Evolutionary conservation across 2,329 filamentous ascomycete species (phyloP).

Genomic region (Grosmannia clavigera): DNA sequence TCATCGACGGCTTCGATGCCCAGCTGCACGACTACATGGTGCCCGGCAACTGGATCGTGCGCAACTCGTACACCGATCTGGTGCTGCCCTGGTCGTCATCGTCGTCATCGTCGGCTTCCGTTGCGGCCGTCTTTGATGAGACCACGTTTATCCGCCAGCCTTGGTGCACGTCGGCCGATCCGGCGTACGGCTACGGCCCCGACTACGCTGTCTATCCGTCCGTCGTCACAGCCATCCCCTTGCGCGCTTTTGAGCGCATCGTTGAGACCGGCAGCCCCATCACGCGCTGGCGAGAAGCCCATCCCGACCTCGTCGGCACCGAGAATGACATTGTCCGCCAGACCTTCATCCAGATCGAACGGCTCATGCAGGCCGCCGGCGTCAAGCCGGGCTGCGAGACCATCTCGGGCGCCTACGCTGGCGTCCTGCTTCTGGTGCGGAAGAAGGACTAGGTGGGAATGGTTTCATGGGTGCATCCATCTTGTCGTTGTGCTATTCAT

Average conservation of each 20-base stretch:
- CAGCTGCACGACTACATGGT: conserved; percentile 25
- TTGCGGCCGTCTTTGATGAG: conserved; percentile 25
- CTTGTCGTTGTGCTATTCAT: too few relatives aligned
- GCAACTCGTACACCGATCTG: conserved; percentile 28
- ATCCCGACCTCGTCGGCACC: conserved; percentile 27
- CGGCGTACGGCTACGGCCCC: background rate
- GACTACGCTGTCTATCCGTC: background rate
- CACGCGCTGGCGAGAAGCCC: conserved; percentile 30
- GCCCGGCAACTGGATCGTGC: conserved; percentile 29
- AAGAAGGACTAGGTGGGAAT: background rate
- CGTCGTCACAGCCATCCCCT: background rate
- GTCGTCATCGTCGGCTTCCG: conserved; percentile 1
- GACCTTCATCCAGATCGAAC: conserved; percentile 9
- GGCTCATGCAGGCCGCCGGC: conserved; percentile 19
- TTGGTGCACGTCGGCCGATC: conserved; percentile 23
- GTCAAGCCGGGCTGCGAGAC: conserved; percentile 22
- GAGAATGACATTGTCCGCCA: conserved; percentile 20
- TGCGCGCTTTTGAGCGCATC: conserved; percentile 24
- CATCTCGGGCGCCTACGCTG: background rate
- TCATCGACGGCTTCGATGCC: conserved; percentile 25
- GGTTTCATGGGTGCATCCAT: too few relatives aligned
- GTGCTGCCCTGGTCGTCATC: conserved; percentile 34
- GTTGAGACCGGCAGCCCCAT: conserved; percentile 27
- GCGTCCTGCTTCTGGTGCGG: background rate
- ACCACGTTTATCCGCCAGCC: conserved; percentile 26